phyloP scores from a whole-genome alignment of 345 rosid genomes.

The Lepidium africanum region DNA sequence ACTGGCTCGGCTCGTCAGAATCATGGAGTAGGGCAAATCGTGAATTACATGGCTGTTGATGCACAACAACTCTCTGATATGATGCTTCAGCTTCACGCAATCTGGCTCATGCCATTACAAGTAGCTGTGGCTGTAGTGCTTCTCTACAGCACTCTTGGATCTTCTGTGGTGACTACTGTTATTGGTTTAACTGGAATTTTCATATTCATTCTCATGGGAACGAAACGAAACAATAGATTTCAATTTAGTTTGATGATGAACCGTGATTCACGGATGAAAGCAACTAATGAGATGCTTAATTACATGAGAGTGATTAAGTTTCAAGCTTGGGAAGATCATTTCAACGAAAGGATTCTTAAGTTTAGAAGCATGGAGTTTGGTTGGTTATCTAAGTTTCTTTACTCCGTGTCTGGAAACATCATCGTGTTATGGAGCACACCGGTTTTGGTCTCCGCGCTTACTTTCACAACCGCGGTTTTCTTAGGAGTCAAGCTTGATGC shows the following conservation, averaged over 20 bases:
- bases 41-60: constrained; percentile 99
- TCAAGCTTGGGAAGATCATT: constrained; percentile 95
- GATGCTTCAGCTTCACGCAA: constrained; percentile 89
- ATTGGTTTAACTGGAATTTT: constrained; percentile 46
- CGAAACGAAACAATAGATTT: constrained; percentile 60
- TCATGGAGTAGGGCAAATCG: constrained; percentile 95
- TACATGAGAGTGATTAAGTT: constrained; percentile 94
- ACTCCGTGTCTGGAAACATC: constrained; percentile 60
- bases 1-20: constrained; percentile 84
- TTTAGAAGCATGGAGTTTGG: constrained; percentile 65
- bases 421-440: constrained; percentile 87
- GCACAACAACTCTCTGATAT: constrained; percentile 97
- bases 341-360: constrained; percentile 60
- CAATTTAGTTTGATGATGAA: constrained; percentile 62
- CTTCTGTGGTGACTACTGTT: constrained; percentile 46
- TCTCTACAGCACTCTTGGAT: constrained; percentile 55
- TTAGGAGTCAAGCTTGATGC: constrained; percentile 74
- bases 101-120: constrained; percentile 94
- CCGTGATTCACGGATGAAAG: constrained; percentile 89
- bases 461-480: constrained; percentile 63
- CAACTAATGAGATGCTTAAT: constrained; percentile 87
- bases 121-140: constrained; percentile 63
- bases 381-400: constrained; percentile 86
- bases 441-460: constrained; percentile 56
- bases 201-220: constrained; percentile 46